Evolutionary conservation across 2,329 filamentous ascomycete genomes (phyloP).

Genomic region (Xenoacremonium recifei): DNA sequence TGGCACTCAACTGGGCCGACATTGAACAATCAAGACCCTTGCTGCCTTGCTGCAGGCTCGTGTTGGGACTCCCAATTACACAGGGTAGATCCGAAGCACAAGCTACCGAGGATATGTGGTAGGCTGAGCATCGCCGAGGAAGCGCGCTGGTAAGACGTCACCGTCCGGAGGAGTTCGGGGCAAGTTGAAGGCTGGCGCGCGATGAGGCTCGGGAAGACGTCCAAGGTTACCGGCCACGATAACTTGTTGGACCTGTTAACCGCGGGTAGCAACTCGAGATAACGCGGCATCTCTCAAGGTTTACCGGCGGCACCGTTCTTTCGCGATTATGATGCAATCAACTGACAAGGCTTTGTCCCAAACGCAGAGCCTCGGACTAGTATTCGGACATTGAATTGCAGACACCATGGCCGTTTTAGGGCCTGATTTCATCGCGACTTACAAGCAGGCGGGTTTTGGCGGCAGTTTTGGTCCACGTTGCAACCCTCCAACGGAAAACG

Average conservation of each 20-base stretch:
- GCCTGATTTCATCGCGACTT: too few species aligned
- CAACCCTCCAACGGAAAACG: too few species aligned
- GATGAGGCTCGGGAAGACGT: not conserved
- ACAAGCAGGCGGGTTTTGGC: too few species aligned
- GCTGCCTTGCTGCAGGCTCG: too few species aligned
- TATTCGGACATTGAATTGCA: too few species aligned
- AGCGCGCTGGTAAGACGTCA: constrained; percentile 19
- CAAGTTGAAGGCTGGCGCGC: not conserved
- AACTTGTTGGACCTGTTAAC: not conserved
- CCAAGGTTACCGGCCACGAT: not conserved
- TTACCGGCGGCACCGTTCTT: too few species aligned
- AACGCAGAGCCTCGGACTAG: not conserved
- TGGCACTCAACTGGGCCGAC: too few species aligned
- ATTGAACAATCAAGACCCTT: too few species aligned
- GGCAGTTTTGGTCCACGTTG: too few species aligned
- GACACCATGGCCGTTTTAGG: too few species aligned
- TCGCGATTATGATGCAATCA: too few species aligned
- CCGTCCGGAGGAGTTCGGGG: constrained; percentile 15
- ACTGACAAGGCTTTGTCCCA: not conserved
- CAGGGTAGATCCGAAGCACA: constrained; percentile 17
- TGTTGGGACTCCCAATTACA: too few species aligned
- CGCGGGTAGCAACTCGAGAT: not conserved
- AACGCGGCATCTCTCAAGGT: not conserved
- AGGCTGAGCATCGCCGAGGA: constrained; percentile 16
- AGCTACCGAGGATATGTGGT: constrained; percentile 23